Base-by-base conservation (phyloP, 2,329 filamentous ascomycete genomes). In the Fusarium sp. region DNA sequence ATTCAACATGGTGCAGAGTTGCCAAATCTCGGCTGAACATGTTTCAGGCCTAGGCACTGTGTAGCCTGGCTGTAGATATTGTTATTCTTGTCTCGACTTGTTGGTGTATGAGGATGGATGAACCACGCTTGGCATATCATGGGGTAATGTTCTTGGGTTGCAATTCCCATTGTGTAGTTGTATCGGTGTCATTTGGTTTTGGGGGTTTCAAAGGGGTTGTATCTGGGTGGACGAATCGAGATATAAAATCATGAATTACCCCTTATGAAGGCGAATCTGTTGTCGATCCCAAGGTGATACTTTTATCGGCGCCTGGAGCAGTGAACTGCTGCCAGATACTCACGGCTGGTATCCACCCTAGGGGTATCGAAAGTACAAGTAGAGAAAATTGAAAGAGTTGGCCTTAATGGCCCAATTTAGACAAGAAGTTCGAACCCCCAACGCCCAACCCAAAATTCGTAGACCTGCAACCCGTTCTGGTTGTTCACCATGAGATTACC, bases 51-150 rank as follows among this genome's bases (percentile, higher is more conserved):
- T 61, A 45, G 58, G 53, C 60, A 45, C 40, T 59, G 66, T 69
- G 54, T 70, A 70, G 71, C 61, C 67, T 74, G 71, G 62, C 41
- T 73, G 69, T 74, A 76, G 69, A 73, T 71, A 73, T 66, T 64
- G 58, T 64, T 69, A 69, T 69, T 67, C 57, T 69, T 70, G 66
- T 71, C 54, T 72, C 72, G 62, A 71, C n/a, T 62, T 50, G 59
- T 71, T 73, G 74, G 72, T 75, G 71, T 73, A 76, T 60, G 70
- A 70, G 67, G 66, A 70, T 52, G 67, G 74, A 70, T 45, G 67
- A 74, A 60, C 55, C 60, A 58, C 50, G 32, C 54, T 72, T 78
- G 70, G 75, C 63, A 75, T 75, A 75, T 64, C 69, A 72, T 60
- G 35, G 67, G 53, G 37, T 38, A 67, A 65, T 64, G 67, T 57